Conservation (phyloP, 2,329 filamentous ascomycete genomes). For the Chrysosphaeria jannelii region DNA sequence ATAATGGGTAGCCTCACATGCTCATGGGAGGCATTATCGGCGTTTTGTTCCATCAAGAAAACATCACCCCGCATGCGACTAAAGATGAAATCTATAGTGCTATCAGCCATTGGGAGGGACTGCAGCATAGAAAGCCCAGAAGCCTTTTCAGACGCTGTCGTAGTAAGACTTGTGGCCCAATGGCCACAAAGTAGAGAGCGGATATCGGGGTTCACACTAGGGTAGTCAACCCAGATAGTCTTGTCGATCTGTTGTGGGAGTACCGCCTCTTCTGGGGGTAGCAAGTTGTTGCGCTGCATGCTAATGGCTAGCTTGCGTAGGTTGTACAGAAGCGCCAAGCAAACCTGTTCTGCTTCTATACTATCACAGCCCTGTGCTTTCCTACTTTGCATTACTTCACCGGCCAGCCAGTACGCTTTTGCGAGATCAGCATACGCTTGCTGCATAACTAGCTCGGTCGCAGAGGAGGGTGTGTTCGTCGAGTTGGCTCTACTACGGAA, state of each 20-base stretch:
- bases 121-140: slow-evolving; percentile 24
- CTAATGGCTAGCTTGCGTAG: slow-evolving; percentile 48
- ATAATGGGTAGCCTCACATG: slow-evolving; percentile 40
- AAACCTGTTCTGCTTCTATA: slow-evolving; percentile 19
- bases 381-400: no score
- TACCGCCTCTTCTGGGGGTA: slow-evolving; percentile 36
- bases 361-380: no score
- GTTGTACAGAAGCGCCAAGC: slow-evolving; percentile 27
- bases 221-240: slow-evolving; percentile 56
- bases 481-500: no score
- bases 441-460: slow-evolving; percentile 25
- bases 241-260: slow-evolving; percentile 57
- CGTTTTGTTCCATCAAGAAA: slow-evolving; percentile 42
- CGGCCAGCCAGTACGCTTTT: slow-evolving; percentile 59
- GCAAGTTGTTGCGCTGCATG: slow-evolving; percentile 56
- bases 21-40: slow-evolving; percentile 15
- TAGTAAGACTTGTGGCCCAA: slow-evolving; percentile 17
- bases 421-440: slow-evolving; percentile 68
- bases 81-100: slow-evolving; percentile 42
- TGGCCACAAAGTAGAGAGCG: slow-evolving; percentile 36
- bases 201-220: slow-evolving; percentile 39
- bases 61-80: slow-evolving; percentile 47
- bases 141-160: slow-evolving; percentile 16
- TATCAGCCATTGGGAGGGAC: slow-evolving; percentile 51
- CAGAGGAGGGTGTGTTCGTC: no score